Evolutionary conservation across 2,329 filamentous ascomycete genomes (phyloP), one percentile per base, ranked within the genome.

Genomic region (Alternaria burnsii): DNA sequence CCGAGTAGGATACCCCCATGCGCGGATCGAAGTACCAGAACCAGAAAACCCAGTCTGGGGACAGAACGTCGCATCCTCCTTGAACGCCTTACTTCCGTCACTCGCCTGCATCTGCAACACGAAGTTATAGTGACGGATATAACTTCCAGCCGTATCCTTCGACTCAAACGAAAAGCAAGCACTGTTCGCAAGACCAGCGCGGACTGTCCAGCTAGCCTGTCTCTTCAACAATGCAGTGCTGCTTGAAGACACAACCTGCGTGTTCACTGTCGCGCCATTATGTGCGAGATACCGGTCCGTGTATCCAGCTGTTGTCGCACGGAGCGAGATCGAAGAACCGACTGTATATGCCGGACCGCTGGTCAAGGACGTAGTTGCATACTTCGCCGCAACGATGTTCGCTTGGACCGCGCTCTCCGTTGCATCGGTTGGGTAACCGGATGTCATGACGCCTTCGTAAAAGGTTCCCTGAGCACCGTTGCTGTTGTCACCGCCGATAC

Each of bases 401-500:
- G 84, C 86, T 74, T 88, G 87, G 0, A 89, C 86, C 0, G 81
- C 72, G 71, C 83, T 82, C 73, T 90, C 88, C 3, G 83, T 86
- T 11, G 80, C 82, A 63, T 89, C 87, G 2, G 84, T 82, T 0
- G 88, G 87, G 66, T 88, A 89, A 1, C 87, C 86, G 0, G 80
- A 76, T 14, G 87, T 89, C 86, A 90, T 88, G 24, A 85, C 87
- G 24, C 87, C 88, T 75, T 90, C 88, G 74, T 89, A 88, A 69
- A 88, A 88, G 0, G 87, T 89, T 26, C 88, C 87, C 70, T 88
- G 85, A 0, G 81, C 87, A 47, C 84, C 69, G 66, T 80, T 78
- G 70, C 85, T 88, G 77, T 88, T 90, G 67, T 90, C 88, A 8
- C 88, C 88, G n/a, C 88, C 88, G 55, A 89, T 89, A n/a, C 88